Conservation (phyloP, 139 green algal species). For the Tetratostichococcus sp. region DNA sequence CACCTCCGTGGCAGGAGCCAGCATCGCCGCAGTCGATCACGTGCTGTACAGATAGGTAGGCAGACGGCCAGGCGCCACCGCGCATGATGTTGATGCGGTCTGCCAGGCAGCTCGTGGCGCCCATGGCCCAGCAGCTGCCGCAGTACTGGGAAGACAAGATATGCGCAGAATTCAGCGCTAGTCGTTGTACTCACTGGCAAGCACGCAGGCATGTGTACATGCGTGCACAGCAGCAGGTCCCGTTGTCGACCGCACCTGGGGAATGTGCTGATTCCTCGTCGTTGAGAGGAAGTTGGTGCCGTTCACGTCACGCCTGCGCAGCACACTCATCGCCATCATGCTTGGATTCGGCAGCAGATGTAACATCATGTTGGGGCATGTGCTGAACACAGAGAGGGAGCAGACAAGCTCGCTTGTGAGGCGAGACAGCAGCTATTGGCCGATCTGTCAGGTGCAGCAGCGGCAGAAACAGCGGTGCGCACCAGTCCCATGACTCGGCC, state of each 20-base stretch:
- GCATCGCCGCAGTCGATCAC: slow-evolving; percentile 82
- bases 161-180: background rate
- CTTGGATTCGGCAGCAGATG: no score
- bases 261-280: slow-evolving; percentile 74
- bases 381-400: background rate
- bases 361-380: slow-evolving; percentile 10
- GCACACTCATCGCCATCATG: no score
- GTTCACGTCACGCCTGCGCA: slow-evolving; percentile 57
- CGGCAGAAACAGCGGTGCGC: slow-evolving; percentile 1
- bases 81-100: slow-evolving; percentile 85
- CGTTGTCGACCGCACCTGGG: slow-evolving; percentile 11
- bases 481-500: slow-evolving; percentile 47
- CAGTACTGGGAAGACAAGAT: background rate
- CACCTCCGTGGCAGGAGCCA: slow-evolving; percentile 61
- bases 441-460: no score
- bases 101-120: slow-evolving; percentile 59
- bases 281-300: slow-evolving; percentile 60
- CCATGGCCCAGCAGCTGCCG: slow-evolving; percentile 81
- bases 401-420: background rate
- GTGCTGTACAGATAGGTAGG: slow-evolving; percentile 64
- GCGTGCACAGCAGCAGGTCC: no score
- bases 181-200: no score
- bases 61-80: slow-evolving; percentile 46
- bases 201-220: no score
- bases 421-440: no score